A percentile compares a stretch with the other conserved stretches of the same genome.
phyloP scores from a whole-genome alignment of 2,329 filamentous ascomycete species.

The Colletotrichum gigasporum region DNA sequence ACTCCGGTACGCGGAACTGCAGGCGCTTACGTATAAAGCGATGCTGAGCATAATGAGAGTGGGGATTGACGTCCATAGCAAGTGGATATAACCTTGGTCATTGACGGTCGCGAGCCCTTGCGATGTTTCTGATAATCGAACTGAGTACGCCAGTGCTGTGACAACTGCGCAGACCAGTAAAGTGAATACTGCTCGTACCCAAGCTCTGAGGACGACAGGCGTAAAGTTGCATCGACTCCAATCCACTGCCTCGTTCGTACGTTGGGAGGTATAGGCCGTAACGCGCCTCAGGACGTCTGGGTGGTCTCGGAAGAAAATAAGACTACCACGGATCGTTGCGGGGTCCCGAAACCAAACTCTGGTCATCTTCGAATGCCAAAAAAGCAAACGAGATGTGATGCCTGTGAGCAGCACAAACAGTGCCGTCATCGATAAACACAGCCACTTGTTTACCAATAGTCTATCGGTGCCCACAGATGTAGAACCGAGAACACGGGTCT shows the following conservation, averaged over 20 bases:
- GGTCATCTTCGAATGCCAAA: neutral
- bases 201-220: neutral
- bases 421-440: neutral
- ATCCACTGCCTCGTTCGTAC: neutral
- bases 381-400: neutral
- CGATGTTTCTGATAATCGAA: neutral
- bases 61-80: constrained; percentile 2
- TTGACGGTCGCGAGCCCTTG: neutral
- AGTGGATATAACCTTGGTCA: neutral
- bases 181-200: neutral
- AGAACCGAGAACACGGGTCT: neutral
- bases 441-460: neutral
- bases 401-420: neutral
- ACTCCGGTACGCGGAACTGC: neutral
- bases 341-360: neutral
- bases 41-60: neutral
- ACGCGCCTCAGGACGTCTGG: neutral
- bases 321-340: neutral
- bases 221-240: neutral
- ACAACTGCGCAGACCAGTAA: neutral
- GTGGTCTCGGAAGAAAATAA: neutral
- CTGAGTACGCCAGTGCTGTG: neutral
- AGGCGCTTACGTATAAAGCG: neutral
- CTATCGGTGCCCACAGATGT: neutral
- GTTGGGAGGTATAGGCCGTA: neutral